A percentile compares a stretch with the other conserved stretches of the same genome.
Evolutionary conservation across 2,329 filamentous ascomycete genomes (phyloP).

Genomic region (Colletotrichum orbiculare): DNA sequence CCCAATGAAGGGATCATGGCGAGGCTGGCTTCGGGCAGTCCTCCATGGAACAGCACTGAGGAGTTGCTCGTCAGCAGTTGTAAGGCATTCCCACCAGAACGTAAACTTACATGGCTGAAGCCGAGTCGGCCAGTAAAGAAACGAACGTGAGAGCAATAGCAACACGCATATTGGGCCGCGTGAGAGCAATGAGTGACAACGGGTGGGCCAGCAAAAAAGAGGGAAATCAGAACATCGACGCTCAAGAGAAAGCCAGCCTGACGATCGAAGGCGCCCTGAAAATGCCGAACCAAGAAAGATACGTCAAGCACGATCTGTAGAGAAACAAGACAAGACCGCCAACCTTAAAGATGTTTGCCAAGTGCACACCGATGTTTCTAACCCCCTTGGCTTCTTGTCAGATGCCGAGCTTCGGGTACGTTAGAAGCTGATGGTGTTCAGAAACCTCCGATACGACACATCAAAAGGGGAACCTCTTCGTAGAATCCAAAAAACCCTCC

Average conservation of each 20-base stretch:
- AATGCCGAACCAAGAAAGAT: too few relatives aligned
- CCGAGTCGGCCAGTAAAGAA: constrained; percentile 17
- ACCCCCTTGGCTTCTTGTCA: too few relatives aligned
- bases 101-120: constrained; percentile 8
- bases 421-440: not conserved
- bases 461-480: not conserved
- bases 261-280: not conserved
- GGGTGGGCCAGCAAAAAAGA: constrained; percentile 8
- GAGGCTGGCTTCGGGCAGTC: not conserved
- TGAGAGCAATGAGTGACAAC: constrained; percentile 19
- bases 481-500: not conserved
- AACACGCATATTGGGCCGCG: constrained; percentile 8
- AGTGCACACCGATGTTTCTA: not conserved
- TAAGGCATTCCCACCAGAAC: not conserved
- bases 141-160: constrained; percentile 8
- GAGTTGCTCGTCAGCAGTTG: too few relatives aligned
- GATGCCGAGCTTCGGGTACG: not conserved
- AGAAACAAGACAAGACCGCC: not conserved
- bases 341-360: constrained; percentile 7
- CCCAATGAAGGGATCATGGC: constrained; percentile 14
- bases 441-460: constrained; percentile 2
- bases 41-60: constrained; percentile 8
- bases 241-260: not conserved
- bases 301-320: not conserved
- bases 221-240: not conserved